These are phyloP conservation scores for Termitomyces eurrhizus DNA, from an alignment of 768 basidiomycete genomes.

Conservation along the genomic window DNA sequence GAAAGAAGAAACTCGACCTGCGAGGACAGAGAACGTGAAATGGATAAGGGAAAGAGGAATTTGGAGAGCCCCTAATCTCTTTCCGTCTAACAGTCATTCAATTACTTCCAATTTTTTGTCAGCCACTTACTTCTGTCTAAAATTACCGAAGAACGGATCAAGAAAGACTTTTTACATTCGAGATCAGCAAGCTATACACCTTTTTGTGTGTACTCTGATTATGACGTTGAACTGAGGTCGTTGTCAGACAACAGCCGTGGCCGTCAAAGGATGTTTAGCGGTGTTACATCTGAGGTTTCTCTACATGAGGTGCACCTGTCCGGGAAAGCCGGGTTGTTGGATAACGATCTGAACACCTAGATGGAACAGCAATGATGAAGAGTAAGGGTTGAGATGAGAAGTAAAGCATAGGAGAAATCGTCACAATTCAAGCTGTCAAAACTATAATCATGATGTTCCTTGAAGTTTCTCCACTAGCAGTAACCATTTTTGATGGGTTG, in stretches of 20 bases:
- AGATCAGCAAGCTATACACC: background rate
- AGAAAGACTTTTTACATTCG: background rate
- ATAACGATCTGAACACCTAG: background rate
- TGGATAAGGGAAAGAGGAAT: background rate
- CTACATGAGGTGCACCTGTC: background rate
- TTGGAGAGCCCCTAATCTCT: conserved; percentile 1
- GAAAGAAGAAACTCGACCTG: conserved; percentile 17
- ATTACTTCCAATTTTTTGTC: conserved; percentile 3
- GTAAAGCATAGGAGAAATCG: background rate
- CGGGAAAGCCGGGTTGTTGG: background rate
- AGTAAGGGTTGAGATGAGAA: background rate
- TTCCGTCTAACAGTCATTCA: background rate
- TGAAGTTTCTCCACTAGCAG: background rate
- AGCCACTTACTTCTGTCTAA: conserved; percentile 2
- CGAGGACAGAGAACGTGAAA: conserved; percentile 12
- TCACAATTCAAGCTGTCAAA: background rate
- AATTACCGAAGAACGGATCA: background rate
- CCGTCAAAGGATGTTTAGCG: background rate
- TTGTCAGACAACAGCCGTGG: background rate
- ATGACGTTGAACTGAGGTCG: background rate
- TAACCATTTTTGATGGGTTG: background rate
- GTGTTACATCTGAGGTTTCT: background rate
- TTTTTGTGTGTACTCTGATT: background rate
- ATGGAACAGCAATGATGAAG: background rate
- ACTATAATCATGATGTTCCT: background rate